These are phyloP conservation scores for Plasmodium blacklocki DNA, from an alignment of 169 alveolate species.

Conservation along the genomic window DNA sequence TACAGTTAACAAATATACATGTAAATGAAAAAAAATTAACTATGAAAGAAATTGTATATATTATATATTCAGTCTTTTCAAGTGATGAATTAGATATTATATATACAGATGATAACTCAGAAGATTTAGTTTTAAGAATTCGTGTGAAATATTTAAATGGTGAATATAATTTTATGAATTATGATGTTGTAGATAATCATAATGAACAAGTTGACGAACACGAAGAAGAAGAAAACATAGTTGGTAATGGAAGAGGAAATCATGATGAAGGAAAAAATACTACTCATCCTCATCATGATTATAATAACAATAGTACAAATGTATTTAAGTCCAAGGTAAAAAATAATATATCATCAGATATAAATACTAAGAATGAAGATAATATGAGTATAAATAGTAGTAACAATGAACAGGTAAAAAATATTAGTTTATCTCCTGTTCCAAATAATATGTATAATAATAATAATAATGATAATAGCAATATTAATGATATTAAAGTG, in stretches of 20 bases:
- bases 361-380: background rate
- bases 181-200: slow-evolving; percentile 51
- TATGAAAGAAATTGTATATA: slow-evolving; percentile 95
- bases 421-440: no score
- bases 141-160: slow-evolving; percentile 89
- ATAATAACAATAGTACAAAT: slow-evolving; percentile 8
- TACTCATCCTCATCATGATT: background rate
- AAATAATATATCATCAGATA: slow-evolving; percentile 1
- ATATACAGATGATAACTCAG: slow-evolving; percentile 97
- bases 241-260: slow-evolving; percentile 1
- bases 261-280: no score
- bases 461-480: no score
- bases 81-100: slow-evolving; percentile 94
- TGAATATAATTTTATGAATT: slow-evolving; percentile 77
- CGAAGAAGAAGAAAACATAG: slow-evolving; percentile 14
- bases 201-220: slow-evolving; percentile 66
- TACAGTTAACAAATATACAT: slow-evolving; percentile 94
- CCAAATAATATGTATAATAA: background rate
- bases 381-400: background rate
- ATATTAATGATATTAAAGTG: no score
- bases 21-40: slow-evolving; percentile 96
- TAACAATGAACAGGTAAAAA: background rate
- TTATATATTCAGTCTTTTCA: slow-evolving; percentile 91
- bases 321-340: slow-evolving; percentile 16
- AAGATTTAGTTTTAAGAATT: slow-evolving; percentile 95